Evolutionary conservation across 1,284 basidiomycete genomes (phyloP), one percentile per base, ranked within the genome.

Genomic region (Lignosus rhinocerotis): DNA sequence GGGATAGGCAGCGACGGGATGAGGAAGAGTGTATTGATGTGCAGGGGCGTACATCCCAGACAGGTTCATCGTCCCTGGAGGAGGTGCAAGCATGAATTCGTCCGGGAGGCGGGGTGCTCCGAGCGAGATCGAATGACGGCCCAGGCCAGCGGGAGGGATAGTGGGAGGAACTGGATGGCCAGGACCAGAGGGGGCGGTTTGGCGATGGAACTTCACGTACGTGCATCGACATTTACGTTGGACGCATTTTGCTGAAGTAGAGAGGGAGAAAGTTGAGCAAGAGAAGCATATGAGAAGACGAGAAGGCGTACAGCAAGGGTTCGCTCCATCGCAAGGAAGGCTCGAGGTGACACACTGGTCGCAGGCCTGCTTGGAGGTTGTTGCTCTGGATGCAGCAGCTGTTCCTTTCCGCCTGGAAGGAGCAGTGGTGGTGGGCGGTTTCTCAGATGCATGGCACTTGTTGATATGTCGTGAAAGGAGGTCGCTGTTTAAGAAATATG

Each of bases 391-490:
- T 1, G 85, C 82, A 0, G 85, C 82, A 0, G 82, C 78, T 1
- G 82, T 75, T 42, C 85, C 84, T 70, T 89, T 84, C 68, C 88
- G 71, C 53, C 82, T 67, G 60, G 69, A 74, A 44, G 72, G 78
- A 33, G 69, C 73, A 68, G 76, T 74, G 14, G 72, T 76, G 0
- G 78, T 76, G 1, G 79, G 73, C 0, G 83, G 83, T 64, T 87
- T 89, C 74, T 90, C 89, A 62, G 81, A 80, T 2, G 89, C 84
- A 72, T 95, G 93, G 63, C 92, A 93, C 69, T 95, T 95, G 75
- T 94, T 94, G 64, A 94, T 83, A 69, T 95, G 93, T 65, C 93
- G 78, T 3, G 93, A 93, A 46, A 94, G 83, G 3, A 95, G 80
- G 77, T 95, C 93, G 71, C 90, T 93, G 55, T 12, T 32, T 11